These are phyloP conservation scores for Ilyonectria destructans DNA, from an alignment of 2,329 filamentous ascomycete species.

Conservation along the genomic window DNA sequence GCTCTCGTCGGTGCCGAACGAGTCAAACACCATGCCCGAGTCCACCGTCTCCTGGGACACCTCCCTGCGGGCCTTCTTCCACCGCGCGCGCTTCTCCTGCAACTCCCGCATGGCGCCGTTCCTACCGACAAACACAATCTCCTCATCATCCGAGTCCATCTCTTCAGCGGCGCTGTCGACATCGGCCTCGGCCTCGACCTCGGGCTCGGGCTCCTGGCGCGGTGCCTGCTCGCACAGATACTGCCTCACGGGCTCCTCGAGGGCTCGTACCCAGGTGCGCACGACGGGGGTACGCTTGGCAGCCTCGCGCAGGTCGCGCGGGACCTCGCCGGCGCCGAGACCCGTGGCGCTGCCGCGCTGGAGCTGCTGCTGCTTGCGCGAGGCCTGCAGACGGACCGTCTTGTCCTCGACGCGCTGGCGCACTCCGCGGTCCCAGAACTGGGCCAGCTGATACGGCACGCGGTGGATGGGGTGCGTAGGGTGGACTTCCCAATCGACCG, in stretches of 20 bases:
- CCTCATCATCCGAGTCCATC: slow-evolving; percentile 77
- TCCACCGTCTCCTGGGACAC: slow-evolving; percentile 73
- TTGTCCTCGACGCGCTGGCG: slow-evolving; percentile 68
- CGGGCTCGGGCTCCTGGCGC: slow-evolving; percentile 29
- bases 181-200: slow-evolving; percentile 34
- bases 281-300: slow-evolving; percentile 87
- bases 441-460: slow-evolving; percentile 91
- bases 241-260: slow-evolving; percentile 87
- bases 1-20: slow-evolving; percentile 80
- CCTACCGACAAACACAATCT: slow-evolving; percentile 90
- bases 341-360: slow-evolving; percentile 59
- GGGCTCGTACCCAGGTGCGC: slow-evolving; percentile 83
- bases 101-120: slow-evolving; percentile 72
- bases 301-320: slow-evolving; percentile 84
- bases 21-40: slow-evolving; percentile 84
- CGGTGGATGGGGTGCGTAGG: slow-evolving; percentile 85
- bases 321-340: slow-evolving; percentile 73
- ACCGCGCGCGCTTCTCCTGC: slow-evolving; percentile 56
- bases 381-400: slow-evolving; percentile 57
- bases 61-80: slow-evolving; percentile 68
- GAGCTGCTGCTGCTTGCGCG: slow-evolving; percentile 65
- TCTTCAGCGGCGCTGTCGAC: slow-evolving; percentile 56
- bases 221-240: slow-evolving; percentile 75
- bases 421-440: slow-evolving; percentile 80
- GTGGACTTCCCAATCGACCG: slow-evolving; percentile 86